phyloP scores from a whole-genome alignment of 495 filamentous ascomycete species.

The Copromyces sp. region DNA sequence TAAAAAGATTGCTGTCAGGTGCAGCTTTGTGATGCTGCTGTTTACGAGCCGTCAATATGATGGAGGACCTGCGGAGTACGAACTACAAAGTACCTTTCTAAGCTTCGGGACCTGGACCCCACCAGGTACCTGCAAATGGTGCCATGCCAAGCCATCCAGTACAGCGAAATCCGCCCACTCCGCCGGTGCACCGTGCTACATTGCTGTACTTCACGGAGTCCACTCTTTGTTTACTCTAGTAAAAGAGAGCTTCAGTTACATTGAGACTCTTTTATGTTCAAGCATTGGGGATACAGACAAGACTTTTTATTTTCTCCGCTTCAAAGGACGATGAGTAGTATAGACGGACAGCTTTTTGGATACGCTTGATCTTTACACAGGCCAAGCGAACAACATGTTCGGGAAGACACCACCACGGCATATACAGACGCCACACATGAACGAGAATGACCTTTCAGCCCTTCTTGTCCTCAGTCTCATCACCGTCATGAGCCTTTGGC shows the following conservation, averaged over 20 bases:
- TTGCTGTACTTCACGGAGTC: neutral
- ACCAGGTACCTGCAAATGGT: neutral
- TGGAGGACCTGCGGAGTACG: neutral
- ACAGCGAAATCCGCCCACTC: neutral
- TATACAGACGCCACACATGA: neutral
- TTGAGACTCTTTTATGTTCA: neutral
- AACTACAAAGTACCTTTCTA: neutral
- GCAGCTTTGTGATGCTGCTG: neutral
- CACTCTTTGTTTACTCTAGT: neutral
- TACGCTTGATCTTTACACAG: neutral
- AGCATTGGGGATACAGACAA: neutral
- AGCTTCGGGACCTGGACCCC: neutral
- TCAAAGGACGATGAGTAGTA: neutral
- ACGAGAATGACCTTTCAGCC: neutral
- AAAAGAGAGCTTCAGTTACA: neutral
- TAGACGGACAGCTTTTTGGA: neutral
- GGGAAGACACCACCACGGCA: neutral
- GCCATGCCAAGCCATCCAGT: neutral
- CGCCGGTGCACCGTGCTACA: neutral
- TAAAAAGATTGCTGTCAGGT: neutral
- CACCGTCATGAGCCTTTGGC: slow-evolving; percentile 6
- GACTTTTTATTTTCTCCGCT: neutral
- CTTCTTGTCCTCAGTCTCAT: neutral
- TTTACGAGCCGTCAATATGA: neutral
- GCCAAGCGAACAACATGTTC: neutral